These are phyloP conservation scores for Alternaria arbusti DNA, from an alignment of 2,329 filamentous ascomycete species.

Conservation along the genomic window DNA sequence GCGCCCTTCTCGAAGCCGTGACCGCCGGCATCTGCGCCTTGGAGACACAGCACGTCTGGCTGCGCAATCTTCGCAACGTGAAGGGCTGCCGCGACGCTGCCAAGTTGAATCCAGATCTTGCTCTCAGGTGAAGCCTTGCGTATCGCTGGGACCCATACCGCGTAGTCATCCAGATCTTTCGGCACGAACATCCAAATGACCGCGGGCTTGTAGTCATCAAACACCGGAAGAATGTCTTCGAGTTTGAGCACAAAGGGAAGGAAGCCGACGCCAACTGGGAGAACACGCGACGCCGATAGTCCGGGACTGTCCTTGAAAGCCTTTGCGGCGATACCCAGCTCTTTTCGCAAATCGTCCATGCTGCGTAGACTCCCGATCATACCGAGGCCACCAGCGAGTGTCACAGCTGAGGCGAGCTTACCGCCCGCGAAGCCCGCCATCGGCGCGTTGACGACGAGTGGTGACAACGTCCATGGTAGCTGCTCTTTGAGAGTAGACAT, in stretches of 20 bases:
- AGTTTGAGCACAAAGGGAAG: conserved; percentile 58
- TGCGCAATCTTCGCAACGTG: conserved; percentile 56
- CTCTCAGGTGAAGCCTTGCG: conserved; percentile 44
- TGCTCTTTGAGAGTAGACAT: conserved; percentile 23
- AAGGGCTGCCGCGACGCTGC: conserved; percentile 63
- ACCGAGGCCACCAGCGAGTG: conserved; percentile 56
- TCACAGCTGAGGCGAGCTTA: conserved; percentile 67
- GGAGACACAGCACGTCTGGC: conserved; percentile 66
- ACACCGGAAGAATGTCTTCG: conserved; percentile 57
- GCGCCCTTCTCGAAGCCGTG: conserved; percentile 65
- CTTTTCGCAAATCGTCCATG: conserved; percentile 36
- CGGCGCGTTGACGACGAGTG: conserved; percentile 68
- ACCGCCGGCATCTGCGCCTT: conserved; percentile 69
- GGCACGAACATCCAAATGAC: conserved; percentile 74
- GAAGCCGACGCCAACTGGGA: conserved; percentile 67
- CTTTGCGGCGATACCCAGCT: conserved; percentile 36
- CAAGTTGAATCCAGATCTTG: conserved; percentile 66
- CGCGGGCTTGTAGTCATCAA: conserved; percentile 61
- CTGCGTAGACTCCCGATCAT: conserved; percentile 51
- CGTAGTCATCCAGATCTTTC: conserved; percentile 48
- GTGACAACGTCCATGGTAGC: conserved; percentile 61
- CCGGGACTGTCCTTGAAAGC: conserved; percentile 19
- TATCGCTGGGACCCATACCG: conserved; percentile 43
- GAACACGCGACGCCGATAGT: conserved; percentile 18
- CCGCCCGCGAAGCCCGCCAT: conserved; percentile 69